Evolutionary conservation across 257 asterid genomes (phyloP).

Genomic region (Lavandula angustifolia): DNA sequence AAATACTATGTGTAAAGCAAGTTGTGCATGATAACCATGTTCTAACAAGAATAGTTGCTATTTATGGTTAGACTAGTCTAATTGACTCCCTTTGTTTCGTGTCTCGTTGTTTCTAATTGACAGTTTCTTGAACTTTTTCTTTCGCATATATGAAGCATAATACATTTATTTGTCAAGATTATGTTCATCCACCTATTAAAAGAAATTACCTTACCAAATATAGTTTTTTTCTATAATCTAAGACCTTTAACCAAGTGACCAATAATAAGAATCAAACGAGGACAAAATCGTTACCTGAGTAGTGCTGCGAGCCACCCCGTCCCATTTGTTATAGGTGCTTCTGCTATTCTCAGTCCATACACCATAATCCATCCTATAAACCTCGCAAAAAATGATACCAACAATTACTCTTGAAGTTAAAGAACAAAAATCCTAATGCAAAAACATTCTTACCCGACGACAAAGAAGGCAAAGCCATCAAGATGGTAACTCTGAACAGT

Average conservation of each 20-base stretch:
- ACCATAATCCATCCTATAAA: constrained; percentile 85
- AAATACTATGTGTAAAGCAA: no score
- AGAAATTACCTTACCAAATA: background rate
- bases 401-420: constrained; percentile 17
- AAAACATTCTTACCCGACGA: constrained; percentile 76
- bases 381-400: constrained; percentile 25
- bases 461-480: constrained; percentile 88
- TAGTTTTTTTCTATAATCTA: constrained; percentile 4
- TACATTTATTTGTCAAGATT: no score
- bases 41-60: no score
- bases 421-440: background rate
- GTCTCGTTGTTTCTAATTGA: no score
- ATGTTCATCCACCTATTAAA: no score
- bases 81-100: no score
- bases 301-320: constrained; percentile 92
- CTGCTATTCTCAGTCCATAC: constrained; percentile 91
- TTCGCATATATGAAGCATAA: no score
- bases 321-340: constrained; percentile 91
- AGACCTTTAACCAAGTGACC: background rate
- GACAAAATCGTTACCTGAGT: constrained; percentile 60
- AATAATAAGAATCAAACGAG: constrained; percentile 6
- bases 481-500: constrained; percentile 84
- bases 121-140: no score
- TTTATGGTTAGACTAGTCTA: no score
- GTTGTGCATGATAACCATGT: no score